Evolutionary conservation across 2,329 filamentous ascomycete species (phyloP).

Genomic region (Colletotrichum kahawae): DNA sequence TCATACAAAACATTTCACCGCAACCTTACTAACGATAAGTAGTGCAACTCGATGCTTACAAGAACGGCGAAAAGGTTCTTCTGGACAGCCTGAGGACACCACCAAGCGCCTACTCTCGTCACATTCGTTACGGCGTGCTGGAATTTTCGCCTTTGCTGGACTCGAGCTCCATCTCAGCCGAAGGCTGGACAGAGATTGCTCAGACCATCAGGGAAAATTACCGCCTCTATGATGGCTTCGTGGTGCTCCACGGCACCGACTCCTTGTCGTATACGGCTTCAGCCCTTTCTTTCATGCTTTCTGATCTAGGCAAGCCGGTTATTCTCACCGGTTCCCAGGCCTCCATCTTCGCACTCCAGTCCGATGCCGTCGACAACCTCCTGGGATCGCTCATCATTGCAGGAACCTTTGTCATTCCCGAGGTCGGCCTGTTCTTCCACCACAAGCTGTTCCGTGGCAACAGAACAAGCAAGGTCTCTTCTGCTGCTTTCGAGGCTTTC

Average conservation of each 20-base stretch:
- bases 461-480: constrained; percentile 85
- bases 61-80: constrained; percentile 50
- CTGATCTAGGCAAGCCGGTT: constrained; percentile 88
- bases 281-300: constrained; percentile 91
- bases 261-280: constrained; percentile 89
- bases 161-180: constrained; percentile 86
- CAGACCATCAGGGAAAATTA: constrained; percentile 83
- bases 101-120: constrained; percentile 77
- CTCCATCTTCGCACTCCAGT: constrained; percentile 89
- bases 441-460: constrained; percentile 90
- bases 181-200: constrained; percentile 86
- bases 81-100: constrained; percentile 81
- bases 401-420: constrained; percentile 89
- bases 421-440: constrained; percentile 94
- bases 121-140: constrained; percentile 82
- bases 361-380: constrained; percentile 89
- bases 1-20: not conserved
- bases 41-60: constrained; percentile 57
- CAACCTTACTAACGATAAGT: not conserved
- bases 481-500: constrained; percentile 86
- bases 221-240: constrained; percentile 86
- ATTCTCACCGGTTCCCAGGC: constrained; percentile 84
- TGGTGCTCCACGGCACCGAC: constrained; percentile 90
- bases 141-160: constrained; percentile 88
- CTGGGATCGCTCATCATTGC: constrained; percentile 88